Conservation (phyloP, 1,284 basidiomycete genomes). For the Puccinia hordei region DNA sequence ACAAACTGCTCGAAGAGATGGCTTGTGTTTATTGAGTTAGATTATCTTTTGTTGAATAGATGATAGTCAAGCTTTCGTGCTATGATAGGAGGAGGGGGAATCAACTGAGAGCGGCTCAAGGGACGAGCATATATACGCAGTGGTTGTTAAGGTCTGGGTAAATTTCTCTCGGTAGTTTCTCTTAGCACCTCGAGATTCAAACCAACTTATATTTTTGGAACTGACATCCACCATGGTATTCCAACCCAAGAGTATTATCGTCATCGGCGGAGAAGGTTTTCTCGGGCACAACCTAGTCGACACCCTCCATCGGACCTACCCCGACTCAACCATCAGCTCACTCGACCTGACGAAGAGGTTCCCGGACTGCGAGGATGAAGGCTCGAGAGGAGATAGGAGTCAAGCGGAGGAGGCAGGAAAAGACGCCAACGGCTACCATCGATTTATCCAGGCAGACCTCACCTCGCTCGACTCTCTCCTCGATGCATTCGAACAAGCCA, state of each 20-base stretch:
- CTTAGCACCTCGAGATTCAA: neutral
- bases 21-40: no score
- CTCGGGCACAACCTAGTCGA: conserved; percentile 86
- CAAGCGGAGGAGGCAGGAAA: conserved; percentile 79
- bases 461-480: neutral
- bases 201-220: no score
- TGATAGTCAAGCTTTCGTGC: no score
- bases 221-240: no score
- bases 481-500: conserved; percentile 64
- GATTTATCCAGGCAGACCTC: conserved; percentile 71
- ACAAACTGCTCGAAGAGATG: no score
- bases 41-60: no score
- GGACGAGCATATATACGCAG: no score
- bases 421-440: conserved; percentile 66
- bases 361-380: conserved; percentile 66
- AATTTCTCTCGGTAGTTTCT: no score
- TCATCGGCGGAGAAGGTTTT: conserved; percentile 89
- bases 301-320: conserved; percentile 73
- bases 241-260: conserved; percentile 60
- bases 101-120: no score
- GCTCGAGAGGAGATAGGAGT: conserved; percentile 65
- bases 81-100: no score
- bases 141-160: no score
- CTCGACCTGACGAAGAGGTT: conserved; percentile 87
- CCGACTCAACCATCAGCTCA: conserved; percentile 70